These are phyloP conservation scores for Rehmannia glutinosa DNA, from an alignment of 257 asterid species.

Conservation along the genomic window DNA sequence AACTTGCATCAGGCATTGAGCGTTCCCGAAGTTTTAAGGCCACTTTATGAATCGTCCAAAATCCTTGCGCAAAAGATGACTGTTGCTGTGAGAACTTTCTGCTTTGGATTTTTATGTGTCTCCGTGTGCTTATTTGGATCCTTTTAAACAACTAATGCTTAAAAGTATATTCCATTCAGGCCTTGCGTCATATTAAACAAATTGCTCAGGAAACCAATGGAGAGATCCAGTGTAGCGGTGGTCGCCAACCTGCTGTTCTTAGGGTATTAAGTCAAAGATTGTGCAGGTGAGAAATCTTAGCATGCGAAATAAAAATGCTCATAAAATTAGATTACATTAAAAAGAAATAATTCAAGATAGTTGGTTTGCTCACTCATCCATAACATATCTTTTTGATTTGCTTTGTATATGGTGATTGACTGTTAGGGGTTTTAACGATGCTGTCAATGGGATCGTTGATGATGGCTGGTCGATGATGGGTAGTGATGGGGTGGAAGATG, in stretches of 20 bases:
- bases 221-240: constrained; percentile 59
- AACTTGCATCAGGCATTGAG: constrained; percentile 42
- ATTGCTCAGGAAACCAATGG: constrained; percentile 75
- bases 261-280: constrained; percentile 67
- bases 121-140: background rate
- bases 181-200: constrained; percentile 64
- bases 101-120: background rate
- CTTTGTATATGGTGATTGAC: background rate
- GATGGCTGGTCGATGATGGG: constrained; percentile 75
- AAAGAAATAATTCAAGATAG: no score
- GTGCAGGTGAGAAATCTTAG: constrained; percentile 47
- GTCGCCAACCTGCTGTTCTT: constrained; percentile 72
- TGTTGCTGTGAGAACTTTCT: constrained; percentile 47
- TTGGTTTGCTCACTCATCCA: no score
- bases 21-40: constrained; percentile 77
- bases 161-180: constrained; percentile 29
- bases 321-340: no score
- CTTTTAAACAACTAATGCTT: background rate
- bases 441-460: constrained; percentile 70
- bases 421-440: constrained; percentile 74
- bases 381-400: background rate
- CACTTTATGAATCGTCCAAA: constrained; percentile 74
- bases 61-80: constrained; percentile 82
- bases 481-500: constrained; percentile 65
- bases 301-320: background rate